Evolutionary conservation across 2,329 filamentous ascomycete species (phyloP).

Genomic region (Ascochyta fabae): DNA sequence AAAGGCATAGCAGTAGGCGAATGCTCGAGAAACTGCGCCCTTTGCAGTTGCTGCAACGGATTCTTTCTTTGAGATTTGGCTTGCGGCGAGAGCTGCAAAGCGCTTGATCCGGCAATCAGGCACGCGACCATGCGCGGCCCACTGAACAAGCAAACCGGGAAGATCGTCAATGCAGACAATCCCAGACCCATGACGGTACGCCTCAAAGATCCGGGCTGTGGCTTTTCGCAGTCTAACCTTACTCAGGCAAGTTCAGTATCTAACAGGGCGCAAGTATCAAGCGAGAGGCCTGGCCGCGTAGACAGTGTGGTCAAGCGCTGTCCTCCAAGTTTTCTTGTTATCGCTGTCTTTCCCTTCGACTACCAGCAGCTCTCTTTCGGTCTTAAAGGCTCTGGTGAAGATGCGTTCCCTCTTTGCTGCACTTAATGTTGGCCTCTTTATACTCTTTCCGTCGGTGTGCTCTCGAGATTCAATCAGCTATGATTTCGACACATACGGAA

Average conservation of each 20-base stretch:
- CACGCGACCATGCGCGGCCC: slow-evolving; percentile 2
- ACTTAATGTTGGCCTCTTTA: neutral
- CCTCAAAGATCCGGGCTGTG: neutral
- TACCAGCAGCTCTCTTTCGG: neutral
- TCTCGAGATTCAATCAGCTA: slow-evolving; percentile 25
- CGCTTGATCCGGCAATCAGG: neutral
- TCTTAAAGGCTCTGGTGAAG: neutral
- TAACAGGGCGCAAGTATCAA: neutral
- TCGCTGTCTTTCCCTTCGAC: neutral
- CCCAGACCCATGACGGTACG: neutral
- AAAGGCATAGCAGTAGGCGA: neutral
- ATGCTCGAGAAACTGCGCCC: neutral
- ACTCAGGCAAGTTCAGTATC: neutral
- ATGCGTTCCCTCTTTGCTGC: neutral
- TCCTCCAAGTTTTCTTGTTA: neutral
- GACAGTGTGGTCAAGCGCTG: neutral
- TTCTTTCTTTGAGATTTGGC: neutral
- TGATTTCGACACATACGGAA: slow-evolving; percentile 21
- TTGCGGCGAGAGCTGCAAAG: neutral
- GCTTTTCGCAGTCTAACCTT: neutral
- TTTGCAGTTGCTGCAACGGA: neutral
- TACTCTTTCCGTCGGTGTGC: slow-evolving; percentile 7
- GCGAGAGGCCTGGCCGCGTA: neutral
- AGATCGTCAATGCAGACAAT: neutral
- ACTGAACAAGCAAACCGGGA: slow-evolving; percentile 4